Base-by-base conservation (phyloP, 1,284 basidiomycete species). In the Volvariella surrecta region DNA sequence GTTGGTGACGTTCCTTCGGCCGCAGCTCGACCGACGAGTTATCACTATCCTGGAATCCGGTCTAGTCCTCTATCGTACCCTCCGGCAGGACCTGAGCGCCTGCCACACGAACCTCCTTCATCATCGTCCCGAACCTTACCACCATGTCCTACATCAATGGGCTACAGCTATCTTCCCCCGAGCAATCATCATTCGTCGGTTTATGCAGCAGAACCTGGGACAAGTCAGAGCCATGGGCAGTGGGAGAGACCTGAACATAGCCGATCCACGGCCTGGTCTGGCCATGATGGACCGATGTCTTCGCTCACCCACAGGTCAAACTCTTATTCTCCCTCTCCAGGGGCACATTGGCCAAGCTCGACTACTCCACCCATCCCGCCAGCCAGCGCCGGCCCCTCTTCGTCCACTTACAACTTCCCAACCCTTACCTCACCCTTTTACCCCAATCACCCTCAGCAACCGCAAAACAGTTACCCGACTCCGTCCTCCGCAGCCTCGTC, bases 341-440 rank as follows among this genome's bases (percentile, higher is more conserved):
- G 39, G 32, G 16, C 44, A 11, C 22, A 28, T 10, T 45, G 44
- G 44, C 20, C 44, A 28, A 32, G 39, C n/a, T 28, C 17, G n/a
- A 30, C 40, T 18, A 17, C 43, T 13, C 32, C 44, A 34, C 24
- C 44, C 22, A 32, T 19, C n/a, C 28, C 32, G 19, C 40, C 44
- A 15, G 2, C 44, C 7, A 40, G 44, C 39, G 21, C 15, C 17
- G 19, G 32, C 10, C 28, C 45, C 6, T 24, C 40, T 30, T 22
- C 47, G 20, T 41, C 44, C 18, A 35, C 22, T 34, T 48, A 39
- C 38, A 7, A 44, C 32, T 60, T 69, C 46, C 56, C 63, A 24
- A 68, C 68, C 15, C 54, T 68, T 34, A 67, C 48, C 48, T 63
- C 73, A 16, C 62, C 72, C 4, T 75, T 70, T 57, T 70, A 62